phyloP scores from a whole-genome alignment of 1,139 yeast species.

The Protomyces gravidus region DNA sequence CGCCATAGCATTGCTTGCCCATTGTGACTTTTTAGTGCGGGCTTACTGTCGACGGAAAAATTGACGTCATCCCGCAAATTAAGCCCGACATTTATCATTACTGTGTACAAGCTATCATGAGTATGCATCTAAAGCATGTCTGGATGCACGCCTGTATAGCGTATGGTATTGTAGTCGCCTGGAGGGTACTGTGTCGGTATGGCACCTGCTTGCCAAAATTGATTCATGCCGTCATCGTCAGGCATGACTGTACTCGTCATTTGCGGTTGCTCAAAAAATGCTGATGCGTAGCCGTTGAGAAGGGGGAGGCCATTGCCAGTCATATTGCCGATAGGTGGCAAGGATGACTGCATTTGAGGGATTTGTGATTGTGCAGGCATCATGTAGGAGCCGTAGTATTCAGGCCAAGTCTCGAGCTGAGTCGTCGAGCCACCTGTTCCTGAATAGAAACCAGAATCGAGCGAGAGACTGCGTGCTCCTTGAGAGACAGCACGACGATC shows the following conservation, averaged over 20 bases:
- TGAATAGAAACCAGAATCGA: neutral
- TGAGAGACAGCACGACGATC: neutral
- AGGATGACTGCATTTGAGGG: neutral
- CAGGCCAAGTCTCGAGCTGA: constrained; percentile 1
- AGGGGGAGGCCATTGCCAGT: neutral
- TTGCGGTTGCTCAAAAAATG: neutral
- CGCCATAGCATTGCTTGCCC: no score
- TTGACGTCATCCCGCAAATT: no score
- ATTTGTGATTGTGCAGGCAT: neutral
- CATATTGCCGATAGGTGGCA: neutral
- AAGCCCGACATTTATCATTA: no score
- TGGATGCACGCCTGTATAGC: neutral
- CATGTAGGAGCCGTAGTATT: neutral
- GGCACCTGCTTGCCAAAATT: constrained; percentile 1
- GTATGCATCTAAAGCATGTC: no score
- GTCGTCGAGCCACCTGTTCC: neutral
- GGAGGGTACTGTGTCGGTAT: neutral
- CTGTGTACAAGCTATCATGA: no score
- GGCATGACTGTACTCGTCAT: neutral
- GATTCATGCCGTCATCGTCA: neutral
- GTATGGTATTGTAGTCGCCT: neutral
- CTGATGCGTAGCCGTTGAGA: neutral
- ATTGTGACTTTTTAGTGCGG: no score
- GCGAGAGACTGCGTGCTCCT: neutral
- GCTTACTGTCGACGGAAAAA: no score